These are phyloP conservation scores for Tetrapyrgos nigripes DNA, from an alignment of 1,284 basidiomycete species.

Conservation along the genomic window DNA sequence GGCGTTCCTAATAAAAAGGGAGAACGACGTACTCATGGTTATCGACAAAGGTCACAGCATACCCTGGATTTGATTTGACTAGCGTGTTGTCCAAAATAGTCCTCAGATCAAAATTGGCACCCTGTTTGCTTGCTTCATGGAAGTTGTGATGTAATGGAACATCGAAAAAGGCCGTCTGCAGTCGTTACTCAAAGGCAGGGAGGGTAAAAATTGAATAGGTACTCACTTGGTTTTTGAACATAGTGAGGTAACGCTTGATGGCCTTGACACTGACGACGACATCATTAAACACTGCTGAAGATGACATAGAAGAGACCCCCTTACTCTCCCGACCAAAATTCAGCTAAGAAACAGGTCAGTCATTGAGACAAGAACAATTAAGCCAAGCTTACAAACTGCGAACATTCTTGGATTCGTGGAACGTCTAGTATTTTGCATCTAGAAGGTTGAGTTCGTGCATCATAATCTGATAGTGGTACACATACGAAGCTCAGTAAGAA, in stretches of 20 bases:
- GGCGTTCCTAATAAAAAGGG: slow-evolving; percentile 1
- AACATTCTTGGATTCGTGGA: slow-evolving; percentile 60
- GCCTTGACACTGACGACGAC: slow-evolving; percentile 49
- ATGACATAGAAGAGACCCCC: no score
- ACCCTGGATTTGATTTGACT: slow-evolving; percentile 61
- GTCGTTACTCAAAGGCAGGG: background rate
- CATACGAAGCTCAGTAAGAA: slow-evolving; percentile 74
- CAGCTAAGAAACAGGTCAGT: slow-evolving; percentile 43
- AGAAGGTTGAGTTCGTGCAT: background rate
- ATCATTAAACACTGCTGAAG: slow-evolving; percentile 6
- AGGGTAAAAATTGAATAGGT: background rate
- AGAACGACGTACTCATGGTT: slow-evolving; percentile 74
- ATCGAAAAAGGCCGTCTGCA: slow-evolving; percentile 79
- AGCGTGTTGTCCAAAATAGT: slow-evolving; percentile 65
- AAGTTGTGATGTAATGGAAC: slow-evolving; percentile 81
- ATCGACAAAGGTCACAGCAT: slow-evolving; percentile 84
- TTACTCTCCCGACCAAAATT: slow-evolving; percentile 76
- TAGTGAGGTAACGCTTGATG: slow-evolving; percentile 62
- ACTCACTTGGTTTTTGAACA: slow-evolving; percentile 66
- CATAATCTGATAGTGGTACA: slow-evolving; percentile 5
- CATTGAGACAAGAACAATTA: background rate
- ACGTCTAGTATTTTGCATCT: slow-evolving; percentile 62
- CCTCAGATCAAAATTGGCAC: slow-evolving; percentile 70
- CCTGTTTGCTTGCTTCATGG: slow-evolving; percentile 63
- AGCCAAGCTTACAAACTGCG: slow-evolving; percentile 53